phyloP scores from a whole-genome alignment of 169 alveolate genomes.

The Babesia ovis region DNA sequence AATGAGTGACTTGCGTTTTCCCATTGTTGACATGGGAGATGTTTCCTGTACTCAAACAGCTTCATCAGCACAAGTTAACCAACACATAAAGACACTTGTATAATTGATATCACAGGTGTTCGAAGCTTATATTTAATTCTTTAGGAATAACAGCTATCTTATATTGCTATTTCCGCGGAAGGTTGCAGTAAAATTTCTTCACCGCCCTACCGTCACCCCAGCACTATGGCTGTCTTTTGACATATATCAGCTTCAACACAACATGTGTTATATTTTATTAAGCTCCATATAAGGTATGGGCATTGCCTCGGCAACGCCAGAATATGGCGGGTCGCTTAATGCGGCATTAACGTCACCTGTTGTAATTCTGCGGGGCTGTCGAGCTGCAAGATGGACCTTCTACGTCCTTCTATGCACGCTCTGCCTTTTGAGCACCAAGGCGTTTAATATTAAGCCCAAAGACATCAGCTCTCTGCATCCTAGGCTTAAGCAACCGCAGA shows the following conservation, averaged over 20 bases:
- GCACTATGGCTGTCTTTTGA: neutral
- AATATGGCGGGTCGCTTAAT: neutral
- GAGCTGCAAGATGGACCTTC: neutral
- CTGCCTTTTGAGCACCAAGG: neutral
- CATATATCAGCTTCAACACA: neutral
- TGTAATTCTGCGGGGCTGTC: neutral
- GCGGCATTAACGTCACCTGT: neutral
- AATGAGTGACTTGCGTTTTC: neutral
- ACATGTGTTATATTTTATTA: neutral
- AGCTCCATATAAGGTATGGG: neutral
- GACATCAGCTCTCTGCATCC: constrained; percentile 21
- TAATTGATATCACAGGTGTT: too few species aligned
- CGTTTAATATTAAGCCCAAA: constrained; percentile 24
- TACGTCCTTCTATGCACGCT: neutral
- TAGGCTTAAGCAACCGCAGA: constrained; percentile 2
- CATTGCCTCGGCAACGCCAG: constrained; percentile 15
- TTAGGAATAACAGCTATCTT: too few species aligned
- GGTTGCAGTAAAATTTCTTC: too few species aligned
- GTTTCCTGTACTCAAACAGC: too few species aligned
- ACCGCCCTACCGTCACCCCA: neutral
- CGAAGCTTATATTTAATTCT: too few species aligned
- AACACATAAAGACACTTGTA: too few species aligned
- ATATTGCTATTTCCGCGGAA: too few species aligned
- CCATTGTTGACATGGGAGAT: too few species aligned
- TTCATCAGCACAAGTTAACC: too few species aligned